phyloP scores from a whole-genome alignment of 2,329 filamentous ascomycete species.

The Aspergillus novoparasiticus region DNA sequence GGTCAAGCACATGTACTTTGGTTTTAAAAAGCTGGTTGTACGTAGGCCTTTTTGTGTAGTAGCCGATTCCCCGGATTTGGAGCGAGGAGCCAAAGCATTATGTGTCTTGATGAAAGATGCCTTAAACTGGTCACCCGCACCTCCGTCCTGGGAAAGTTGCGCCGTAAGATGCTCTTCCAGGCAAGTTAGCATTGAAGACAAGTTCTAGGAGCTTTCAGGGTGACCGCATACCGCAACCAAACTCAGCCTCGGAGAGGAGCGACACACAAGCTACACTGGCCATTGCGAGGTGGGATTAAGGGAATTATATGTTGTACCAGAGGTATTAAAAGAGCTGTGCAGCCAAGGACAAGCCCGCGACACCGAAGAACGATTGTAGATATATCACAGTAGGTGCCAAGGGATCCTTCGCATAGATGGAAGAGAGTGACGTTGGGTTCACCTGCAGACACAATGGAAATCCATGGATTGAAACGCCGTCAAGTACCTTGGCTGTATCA shows the following conservation, averaged over 20 bases:
- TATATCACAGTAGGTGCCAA: slow-evolving; percentile 7
- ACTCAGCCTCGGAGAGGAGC: slow-evolving; percentile 41
- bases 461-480: slow-evolving; percentile 21
- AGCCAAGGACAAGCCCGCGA: background rate
- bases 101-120: slow-evolving; percentile 36
- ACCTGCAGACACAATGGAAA: slow-evolving; percentile 18
- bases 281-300: slow-evolving; percentile 24
- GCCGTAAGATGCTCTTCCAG: slow-evolving; percentile 42
- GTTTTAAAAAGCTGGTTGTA: slow-evolving; percentile 35
- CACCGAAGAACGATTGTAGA: background rate
- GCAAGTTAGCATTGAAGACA: slow-evolving; percentile 21
- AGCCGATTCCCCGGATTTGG: slow-evolving; percentile 24
- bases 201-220: background rate
- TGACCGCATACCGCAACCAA: slow-evolving; percentile 42
- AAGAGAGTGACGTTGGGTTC: slow-evolving; percentile 6
- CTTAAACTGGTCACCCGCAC: slow-evolving; percentile 40
- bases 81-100: slow-evolving; percentile 31
- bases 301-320: background rate
- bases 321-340: background rate
- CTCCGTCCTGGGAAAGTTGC: slow-evolving; percentile 33
- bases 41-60: slow-evolving; percentile 25
- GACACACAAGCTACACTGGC: slow-evolving; percentile 37
- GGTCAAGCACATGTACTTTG: slow-evolving; percentile 42
- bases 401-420: slow-evolving; percentile 6
- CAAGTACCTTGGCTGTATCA: slow-evolving; percentile 14